Evolutionary conservation across 805 yeast species (phyloP).

Genomic region (Metschnikowia baotianmanensis): DNA sequence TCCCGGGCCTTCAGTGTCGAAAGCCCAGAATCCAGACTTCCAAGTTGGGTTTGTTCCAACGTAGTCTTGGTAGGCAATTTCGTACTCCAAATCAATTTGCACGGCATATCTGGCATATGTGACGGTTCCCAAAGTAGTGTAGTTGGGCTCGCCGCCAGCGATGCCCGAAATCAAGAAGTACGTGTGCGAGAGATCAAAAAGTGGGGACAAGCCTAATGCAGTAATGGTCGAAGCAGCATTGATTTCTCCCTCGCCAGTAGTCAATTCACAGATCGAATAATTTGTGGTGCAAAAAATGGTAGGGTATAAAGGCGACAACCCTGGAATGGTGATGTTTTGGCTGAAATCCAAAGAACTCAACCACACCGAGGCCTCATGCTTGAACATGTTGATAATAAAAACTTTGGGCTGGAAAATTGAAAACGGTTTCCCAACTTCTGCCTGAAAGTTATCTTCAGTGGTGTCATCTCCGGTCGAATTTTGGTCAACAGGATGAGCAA

Average conservation of each 20-base stretch:
- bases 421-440: slow-evolving; percentile 28
- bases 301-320: slow-evolving; percentile 62
- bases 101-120: slow-evolving; percentile 59
- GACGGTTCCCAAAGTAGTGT: slow-evolving; percentile 57
- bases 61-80: slow-evolving; percentile 45
- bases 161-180: slow-evolving; percentile 65
- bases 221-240: slow-evolving; percentile 61
- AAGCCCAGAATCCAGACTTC: slow-evolving; percentile 58
- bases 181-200: slow-evolving; percentile 56
- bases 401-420: slow-evolving; percentile 50
- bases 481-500: slow-evolving; percentile 16
- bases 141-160: slow-evolving; percentile 59
- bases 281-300: slow-evolving; percentile 51
- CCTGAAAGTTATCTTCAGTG: slow-evolving; percentile 15
- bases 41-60: slow-evolving; percentile 40
- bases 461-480: slow-evolving; percentile 10
- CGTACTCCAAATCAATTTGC: slow-evolving; percentile 58
- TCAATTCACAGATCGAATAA: slow-evolving; percentile 54
- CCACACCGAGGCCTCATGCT: slow-evolving; percentile 52
- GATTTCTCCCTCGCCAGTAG: slow-evolving; percentile 69
- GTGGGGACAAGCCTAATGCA: slow-evolving; percentile 52
- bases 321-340: slow-evolving; percentile 62
- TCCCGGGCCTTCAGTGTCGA: slow-evolving; percentile 47
- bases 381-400: slow-evolving; percentile 54
- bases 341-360: slow-evolving; percentile 44